Evolutionary conservation across 2,329 filamentous ascomycete genomes (phyloP).

Genomic region (Fusarium euwallaceae): DNA sequence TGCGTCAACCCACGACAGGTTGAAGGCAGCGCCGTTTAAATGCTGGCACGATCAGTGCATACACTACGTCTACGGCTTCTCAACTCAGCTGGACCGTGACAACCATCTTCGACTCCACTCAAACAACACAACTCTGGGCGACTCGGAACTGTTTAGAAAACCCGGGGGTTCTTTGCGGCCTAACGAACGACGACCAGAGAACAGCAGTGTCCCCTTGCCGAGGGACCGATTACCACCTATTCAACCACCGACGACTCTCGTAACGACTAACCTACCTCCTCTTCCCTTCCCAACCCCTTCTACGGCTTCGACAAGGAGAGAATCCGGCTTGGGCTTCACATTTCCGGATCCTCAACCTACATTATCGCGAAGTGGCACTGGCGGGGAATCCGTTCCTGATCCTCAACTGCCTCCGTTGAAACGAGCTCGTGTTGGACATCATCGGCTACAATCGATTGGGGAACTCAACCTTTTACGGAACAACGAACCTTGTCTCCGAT

Average conservation of each 20-base stretch:
- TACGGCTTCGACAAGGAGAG: slow-evolving; percentile 46
- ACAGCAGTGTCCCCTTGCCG: slow-evolving; percentile 38
- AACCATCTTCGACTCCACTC: slow-evolving; percentile 63
- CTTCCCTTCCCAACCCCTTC: slow-evolving; percentile 49
- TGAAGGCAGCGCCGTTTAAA: slow-evolving; percentile 57
- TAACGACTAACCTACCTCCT: slow-evolving; percentile 47
- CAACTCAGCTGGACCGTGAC: slow-evolving; percentile 64
- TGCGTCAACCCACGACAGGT: slow-evolving; percentile 7
- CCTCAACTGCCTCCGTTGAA: slow-evolving; percentile 68
- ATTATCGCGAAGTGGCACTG: slow-evolving; percentile 55
- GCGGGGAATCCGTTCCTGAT: slow-evolving; percentile 63
- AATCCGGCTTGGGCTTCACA: slow-evolving; percentile 49
- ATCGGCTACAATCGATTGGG: slow-evolving; percentile 68
- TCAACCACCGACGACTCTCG: slow-evolving; percentile 54
- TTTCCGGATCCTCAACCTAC: slow-evolving; percentile 56
- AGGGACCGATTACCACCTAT: slow-evolving; percentile 49
- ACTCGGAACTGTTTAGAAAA: slow-evolving; percentile 59
- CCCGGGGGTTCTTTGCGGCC: slow-evolving; percentile 25
- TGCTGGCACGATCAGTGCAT: slow-evolving; percentile 68
- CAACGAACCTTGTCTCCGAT: slow-evolving; percentile 64
- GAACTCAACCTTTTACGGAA: slow-evolving; percentile 66
- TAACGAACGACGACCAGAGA: slow-evolving; percentile 27
- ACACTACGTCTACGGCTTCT: slow-evolving; percentile 71
- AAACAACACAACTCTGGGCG: slow-evolving; percentile 54
- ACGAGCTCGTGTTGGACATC: slow-evolving; percentile 64